Base-by-base conservation (phyloP, 1,284 basidiomycete genomes). In the Vanrija sp. region DNA sequence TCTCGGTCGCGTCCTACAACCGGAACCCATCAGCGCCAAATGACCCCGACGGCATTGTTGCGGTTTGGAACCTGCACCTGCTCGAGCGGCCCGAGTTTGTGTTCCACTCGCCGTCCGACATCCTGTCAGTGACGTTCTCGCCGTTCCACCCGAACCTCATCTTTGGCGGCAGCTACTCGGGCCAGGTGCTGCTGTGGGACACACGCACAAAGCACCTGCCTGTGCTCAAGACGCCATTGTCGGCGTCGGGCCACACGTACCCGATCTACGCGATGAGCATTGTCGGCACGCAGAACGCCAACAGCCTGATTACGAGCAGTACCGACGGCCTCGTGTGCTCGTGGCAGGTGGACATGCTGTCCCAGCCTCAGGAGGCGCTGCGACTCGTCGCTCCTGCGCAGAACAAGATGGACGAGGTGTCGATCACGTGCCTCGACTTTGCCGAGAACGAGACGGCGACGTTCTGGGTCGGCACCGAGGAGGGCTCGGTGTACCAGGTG, bases 61-160 rank as follows among this genome's bases (percentile, higher is more conserved):
- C 90, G 2, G 88, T 99, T 4, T 99, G 96, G 96, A 98, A 98
- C 71, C 77, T 95, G 47, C 96, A 98, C 68, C 79, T 98, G 3
- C 81, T 90, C 3, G 93, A 98, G 67, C 82, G 95, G 60, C 95
- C 96, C 18, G 96, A 99, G 73, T 98, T 97, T 64, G 83, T 97
- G 47, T 98, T 99, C 76, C 93, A 98, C 72, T 93, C 96, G 1
- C 94, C 94, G 89, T 97, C 94, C 27, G 96, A 98, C 68, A 93
- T 98, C 15, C 83, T 98, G 14, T 95, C 93, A 1, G 90, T 97
- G 4, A 86, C 87, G 15, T 98, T 98, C 72, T 97, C 94, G 0
- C 94, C 96, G 0, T 98, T 97, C 77, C 94, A 98, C 73, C 89
- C 96, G 1, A 98, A 96, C 63, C 83, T 98, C 8, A 83, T 98